Evolutionary conservation across 805 yeast species (phyloP), one percentile per base, ranked within the genome.

Genomic region (Nakazawaea wickerhamii): DNA sequence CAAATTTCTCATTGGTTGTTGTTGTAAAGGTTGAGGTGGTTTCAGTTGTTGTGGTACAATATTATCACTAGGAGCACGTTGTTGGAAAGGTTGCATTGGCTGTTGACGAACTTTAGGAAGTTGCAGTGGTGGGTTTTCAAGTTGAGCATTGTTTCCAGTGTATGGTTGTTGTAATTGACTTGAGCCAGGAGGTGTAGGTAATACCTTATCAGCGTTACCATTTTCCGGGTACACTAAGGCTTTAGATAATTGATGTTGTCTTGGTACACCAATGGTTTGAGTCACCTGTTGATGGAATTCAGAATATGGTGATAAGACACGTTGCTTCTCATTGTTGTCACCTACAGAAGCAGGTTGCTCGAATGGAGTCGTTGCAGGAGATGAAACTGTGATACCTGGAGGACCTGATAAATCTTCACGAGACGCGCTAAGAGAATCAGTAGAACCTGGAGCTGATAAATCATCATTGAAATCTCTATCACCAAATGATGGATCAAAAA

Each of bases 301-400:
- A 2, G 65, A 53, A 46, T 60, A 62, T 32, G 69, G 68, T 1
- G 68, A 64, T 20, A 62, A 37, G 7, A 50, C 52, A 33, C 65
- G 44, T 15, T 50, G 44, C 46, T 48, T 56, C 58, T 10, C 15
- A 9, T 32, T 22, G 19, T 15, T 15, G 17, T 67, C 70, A 8
- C 65, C 57, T 18, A 57, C 26, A 3, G n/a, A 21, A 5, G 34
- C 28, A 17, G 43, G 41, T 15, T 30, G 14, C 23, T 43, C 42
- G 17, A 7, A 34, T 3, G 39, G 14, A 28, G 9, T 25, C 2
- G 27, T 25, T 25, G 9, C 13, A 15, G 46, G 47, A 17, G 38
- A 33, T 5, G 39, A 25, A 4, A 32, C 30, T 5, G 43, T n/a
- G 5, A 38, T 37, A 15, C 14, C 28, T 11, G 43, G 47, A 9